Conservation (phyloP, 2,329 filamentous ascomycete species). For the Nemania serpens region DNA sequence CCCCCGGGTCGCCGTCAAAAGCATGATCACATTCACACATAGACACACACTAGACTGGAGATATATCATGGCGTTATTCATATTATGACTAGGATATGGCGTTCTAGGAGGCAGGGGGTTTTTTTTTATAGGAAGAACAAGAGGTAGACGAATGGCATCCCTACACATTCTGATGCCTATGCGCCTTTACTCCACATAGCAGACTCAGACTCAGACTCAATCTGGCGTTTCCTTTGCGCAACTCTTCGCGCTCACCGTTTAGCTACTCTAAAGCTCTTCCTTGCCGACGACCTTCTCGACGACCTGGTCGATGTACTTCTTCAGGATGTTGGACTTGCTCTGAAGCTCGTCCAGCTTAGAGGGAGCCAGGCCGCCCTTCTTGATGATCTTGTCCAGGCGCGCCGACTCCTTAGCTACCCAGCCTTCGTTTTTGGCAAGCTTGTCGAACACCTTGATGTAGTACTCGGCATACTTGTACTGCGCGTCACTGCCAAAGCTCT, state of each 20-base stretch:
- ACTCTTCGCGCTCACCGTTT: constrained; percentile 14
- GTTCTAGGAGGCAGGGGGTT: constrained; percentile 29
- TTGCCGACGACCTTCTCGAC: constrained; percentile 61
- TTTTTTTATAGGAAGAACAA: not conserved
- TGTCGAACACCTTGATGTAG: constrained; percentile 89
- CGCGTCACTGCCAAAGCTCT: constrained; percentile 63
- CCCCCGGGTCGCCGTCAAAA: constrained; percentile 45
- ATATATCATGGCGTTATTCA: constrained; percentile 17
- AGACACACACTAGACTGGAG: not conserved
- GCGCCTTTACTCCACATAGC: constrained; percentile 18
- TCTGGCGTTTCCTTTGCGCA: constrained; percentile 16
- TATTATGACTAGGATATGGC: constrained; percentile 30
- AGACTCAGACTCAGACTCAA: not conserved
- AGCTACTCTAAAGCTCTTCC: constrained; percentile 67
- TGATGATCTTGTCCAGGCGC: constrained; percentile 77
- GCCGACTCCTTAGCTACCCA: constrained; percentile 86
- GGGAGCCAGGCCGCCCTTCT: constrained; percentile 83
- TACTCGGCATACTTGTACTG: constrained; percentile 85
- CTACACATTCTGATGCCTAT: constrained; percentile 6
- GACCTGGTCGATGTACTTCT: constrained; percentile 70
- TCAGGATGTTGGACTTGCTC: constrained; percentile 85
- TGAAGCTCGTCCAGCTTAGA: constrained; percentile 89
- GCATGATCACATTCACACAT: constrained; percentile 33
- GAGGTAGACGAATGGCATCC: constrained; percentile 14
- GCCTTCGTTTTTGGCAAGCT: constrained; percentile 75